Percentiles rank a stretch among this genome's conserved stretches.
Conservation (phyloP, 441 rosid species). For the Lepidium campestre region DNA sequence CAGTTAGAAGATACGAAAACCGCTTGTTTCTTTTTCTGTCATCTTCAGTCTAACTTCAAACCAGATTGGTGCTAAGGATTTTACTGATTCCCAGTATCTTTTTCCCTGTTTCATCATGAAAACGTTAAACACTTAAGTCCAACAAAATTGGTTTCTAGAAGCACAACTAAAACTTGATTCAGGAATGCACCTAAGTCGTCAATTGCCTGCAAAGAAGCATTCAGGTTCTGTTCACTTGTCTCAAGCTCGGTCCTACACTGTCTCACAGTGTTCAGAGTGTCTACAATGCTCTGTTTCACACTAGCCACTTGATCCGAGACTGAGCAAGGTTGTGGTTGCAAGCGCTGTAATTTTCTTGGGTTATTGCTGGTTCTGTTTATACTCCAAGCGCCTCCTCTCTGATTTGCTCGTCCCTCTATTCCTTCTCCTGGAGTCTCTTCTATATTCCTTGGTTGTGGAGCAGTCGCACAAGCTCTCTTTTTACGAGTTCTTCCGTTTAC, state of each 20-base stretch:
- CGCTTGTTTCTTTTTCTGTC: neutral
- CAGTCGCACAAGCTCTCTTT: slow-evolving; percentile 11
- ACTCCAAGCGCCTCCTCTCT: neutral
- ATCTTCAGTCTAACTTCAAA: neutral
- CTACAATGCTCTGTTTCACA: slow-evolving; percentile 1
- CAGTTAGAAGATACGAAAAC: neutral
- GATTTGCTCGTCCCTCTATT: neutral
- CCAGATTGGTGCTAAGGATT: slow-evolving; percentile 4
- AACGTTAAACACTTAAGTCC: neutral
- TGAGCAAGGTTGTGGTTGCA: neutral
- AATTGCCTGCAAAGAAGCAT: slow-evolving; percentile 5
- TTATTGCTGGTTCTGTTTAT: neutral
- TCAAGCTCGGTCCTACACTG: slow-evolving; percentile 1
- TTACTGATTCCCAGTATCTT: slow-evolving; percentile 23
- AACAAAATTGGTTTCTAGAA: neutral
- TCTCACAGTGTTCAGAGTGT: slow-evolving; percentile 12
- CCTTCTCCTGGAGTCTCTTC: neutral
- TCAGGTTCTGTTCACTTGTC: slow-evolving; percentile 17
- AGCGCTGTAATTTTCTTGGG: neutral
- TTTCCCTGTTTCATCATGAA: slow-evolving; percentile 10
- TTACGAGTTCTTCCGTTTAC: neutral
- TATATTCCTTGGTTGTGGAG: neutral
- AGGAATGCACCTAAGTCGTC: slow-evolving; percentile 8
- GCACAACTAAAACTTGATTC: neutral
- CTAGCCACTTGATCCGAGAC: slow-evolving; percentile 14